A percentile compares a stretch with the other conserved stretches of the same genome.
Evolutionary conservation across 768 basidiomycete species (phyloP).

Genomic region (Auriscalpium vulgare): DNA sequence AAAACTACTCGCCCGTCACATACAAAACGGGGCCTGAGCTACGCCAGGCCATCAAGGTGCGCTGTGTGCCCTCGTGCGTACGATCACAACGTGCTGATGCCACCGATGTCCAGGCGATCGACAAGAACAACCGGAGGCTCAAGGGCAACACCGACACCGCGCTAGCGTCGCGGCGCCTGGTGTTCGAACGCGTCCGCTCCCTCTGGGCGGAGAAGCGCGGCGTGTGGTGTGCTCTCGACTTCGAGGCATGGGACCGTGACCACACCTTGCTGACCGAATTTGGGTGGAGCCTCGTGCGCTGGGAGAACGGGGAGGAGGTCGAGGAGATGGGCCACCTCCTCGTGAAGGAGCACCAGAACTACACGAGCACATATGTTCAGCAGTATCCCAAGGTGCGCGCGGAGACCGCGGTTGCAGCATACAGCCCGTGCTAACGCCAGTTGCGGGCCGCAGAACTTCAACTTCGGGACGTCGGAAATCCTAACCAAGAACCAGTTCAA

Average conservation of each 20-base stretch:
- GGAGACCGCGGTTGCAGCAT: conserved; percentile 4
- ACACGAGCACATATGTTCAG: conserved; percentile 57
- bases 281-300: conserved; percentile 61
- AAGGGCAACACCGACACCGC: conserved; percentile 48
- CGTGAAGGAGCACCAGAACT: conserved; percentile 51
- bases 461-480: conserved; percentile 54
- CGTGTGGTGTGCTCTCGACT: conserved; percentile 72
- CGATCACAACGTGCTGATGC: too few relatives aligned
- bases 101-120: conserved; percentile 43
- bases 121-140: conserved; percentile 73
- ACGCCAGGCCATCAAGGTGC: conserved; percentile 52
- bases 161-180: conserved; percentile 46
- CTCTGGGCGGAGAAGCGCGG: conserved; percentile 58
- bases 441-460: conserved; percentile 41
- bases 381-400: conserved; percentile 47
- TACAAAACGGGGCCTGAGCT: conserved; percentile 50
- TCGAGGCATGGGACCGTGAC: conserved; percentile 79
- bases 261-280: conserved; percentile 73
- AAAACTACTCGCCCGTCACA: conserved; percentile 47
- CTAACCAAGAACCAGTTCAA: conserved; percentile 47
- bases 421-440: not conserved
- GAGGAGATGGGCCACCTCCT: conserved; percentile 52
- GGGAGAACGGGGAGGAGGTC: conserved; percentile 43
- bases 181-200: conserved; percentile 61
- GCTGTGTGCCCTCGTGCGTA: not conserved